Percentiles rank a stretch among this genome's conserved stretches.
These are phyloP conservation scores for Sicyos edulis DNA, from an alignment of 306 rosid species.

Conservation along the genomic window DNA sequence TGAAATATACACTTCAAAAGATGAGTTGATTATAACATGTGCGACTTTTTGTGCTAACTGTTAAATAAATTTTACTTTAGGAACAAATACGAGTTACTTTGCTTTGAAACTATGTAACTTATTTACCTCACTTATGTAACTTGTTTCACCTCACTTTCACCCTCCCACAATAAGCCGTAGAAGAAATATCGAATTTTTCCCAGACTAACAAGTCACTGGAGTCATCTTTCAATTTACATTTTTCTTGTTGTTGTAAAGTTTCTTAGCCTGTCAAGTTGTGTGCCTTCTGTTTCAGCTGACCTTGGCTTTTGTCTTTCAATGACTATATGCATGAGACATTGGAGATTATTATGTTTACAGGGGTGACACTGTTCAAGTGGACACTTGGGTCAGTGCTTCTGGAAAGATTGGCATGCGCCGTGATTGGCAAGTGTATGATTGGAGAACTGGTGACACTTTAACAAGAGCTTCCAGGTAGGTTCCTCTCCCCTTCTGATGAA, in stretches of 20 bases:
- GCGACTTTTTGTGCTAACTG: neutral
- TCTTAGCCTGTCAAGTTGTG: neutral
- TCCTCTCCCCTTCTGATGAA: constrained; percentile 16
- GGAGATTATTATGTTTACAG: constrained; percentile 32
- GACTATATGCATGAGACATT: neutral
- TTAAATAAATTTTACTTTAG: neutral
- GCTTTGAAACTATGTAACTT: neutral
- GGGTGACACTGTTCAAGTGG: constrained; percentile 96
- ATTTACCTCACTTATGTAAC: too few species aligned
- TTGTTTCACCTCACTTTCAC: neutral
- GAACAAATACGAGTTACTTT: neutral
- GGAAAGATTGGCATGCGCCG: constrained; percentile 99
- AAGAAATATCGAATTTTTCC: neutral
- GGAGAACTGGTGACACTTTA: constrained; percentile 63
- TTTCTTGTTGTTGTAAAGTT: constrained; percentile 1
- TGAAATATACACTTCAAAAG: neutral
- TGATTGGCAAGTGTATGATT: constrained; percentile 83
- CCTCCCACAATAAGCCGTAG: neutral
- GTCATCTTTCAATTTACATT: neutral
- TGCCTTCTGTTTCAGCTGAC: neutral
- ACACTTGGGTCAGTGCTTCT: constrained; percentile 85
- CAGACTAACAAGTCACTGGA: neutral
- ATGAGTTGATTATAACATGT: neutral
- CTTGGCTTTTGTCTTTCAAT: neutral
- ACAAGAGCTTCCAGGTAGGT: constrained; percentile 88